Evolutionary conservation across 2,329 filamentous ascomycete genomes (phyloP).

Genomic region (Microsporum ferrugineum): DNA sequence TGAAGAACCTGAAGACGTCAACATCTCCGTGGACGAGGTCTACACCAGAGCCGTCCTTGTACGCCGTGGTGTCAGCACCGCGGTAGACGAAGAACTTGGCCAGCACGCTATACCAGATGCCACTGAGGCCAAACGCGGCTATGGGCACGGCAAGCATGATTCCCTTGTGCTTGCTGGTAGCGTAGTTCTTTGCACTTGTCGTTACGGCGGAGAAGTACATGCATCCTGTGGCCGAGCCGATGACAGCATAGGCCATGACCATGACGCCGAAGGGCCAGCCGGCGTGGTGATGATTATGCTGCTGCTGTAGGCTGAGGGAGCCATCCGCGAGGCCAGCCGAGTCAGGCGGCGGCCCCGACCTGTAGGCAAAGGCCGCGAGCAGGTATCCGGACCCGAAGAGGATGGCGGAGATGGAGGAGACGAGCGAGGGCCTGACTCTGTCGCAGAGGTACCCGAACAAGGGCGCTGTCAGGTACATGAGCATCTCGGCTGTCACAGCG

Average conservation of each 20-base stretch:
- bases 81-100: conserved; percentile 47
- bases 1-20: conserved; percentile 74
- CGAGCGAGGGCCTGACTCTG: conserved; percentile 65
- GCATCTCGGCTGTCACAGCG: conserved; percentile 73
- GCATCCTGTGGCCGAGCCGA: conserved; percentile 72
- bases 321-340: conserved; percentile 29
- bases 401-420: conserved; percentile 59
- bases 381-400: conserved; percentile 75
- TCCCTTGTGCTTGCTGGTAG: conserved; percentile 73
- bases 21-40: conserved; percentile 43
- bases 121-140: conserved; percentile 81
- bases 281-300: no score
- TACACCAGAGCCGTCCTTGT: conserved; percentile 55
- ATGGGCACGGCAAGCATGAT: conserved; percentile 84
- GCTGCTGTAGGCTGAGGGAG: no score
- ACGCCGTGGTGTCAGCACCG: conserved; percentile 44
- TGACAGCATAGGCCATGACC: conserved; percentile 69
- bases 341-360: conserved; percentile 44
- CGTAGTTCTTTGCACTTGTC: conserved; percentile 97
- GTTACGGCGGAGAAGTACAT: conserved; percentile 91
- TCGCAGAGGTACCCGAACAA: conserved; percentile 86
- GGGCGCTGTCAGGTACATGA: conserved; percentile 86
- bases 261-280: conserved; percentile 70
- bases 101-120: conserved; percentile 90
- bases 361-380: conserved; percentile 68